These are phyloP conservation scores for Monilinia vaccinii-corymbosi DNA, from an alignment of 2,329 filamentous ascomycete genomes.

Conservation along the genomic window DNA sequence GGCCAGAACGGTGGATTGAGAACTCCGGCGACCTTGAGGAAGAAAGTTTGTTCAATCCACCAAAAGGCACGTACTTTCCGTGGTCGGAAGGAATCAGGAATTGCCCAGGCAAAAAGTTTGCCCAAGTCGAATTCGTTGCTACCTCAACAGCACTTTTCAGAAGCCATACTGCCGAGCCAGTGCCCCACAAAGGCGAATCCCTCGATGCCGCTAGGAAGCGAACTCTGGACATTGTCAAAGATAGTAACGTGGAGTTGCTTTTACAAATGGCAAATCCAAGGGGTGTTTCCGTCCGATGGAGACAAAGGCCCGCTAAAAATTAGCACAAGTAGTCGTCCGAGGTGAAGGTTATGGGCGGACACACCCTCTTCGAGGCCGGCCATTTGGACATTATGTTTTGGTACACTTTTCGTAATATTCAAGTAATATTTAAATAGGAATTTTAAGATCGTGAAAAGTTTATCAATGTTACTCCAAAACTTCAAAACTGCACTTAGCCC, in stretches of 20 bases:
- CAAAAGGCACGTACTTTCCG: conserved; percentile 12
- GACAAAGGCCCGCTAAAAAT: background rate
- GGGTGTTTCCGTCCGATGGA: background rate
- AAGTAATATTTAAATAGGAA: no score
- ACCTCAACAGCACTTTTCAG: conserved; percentile 8
- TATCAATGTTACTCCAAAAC: no score
- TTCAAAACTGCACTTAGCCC: no score
- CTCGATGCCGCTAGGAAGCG: conserved; percentile 2
- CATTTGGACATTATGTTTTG: no score
- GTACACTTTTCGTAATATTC: no score
- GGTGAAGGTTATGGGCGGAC: no score
- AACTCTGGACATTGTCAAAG: background rate
- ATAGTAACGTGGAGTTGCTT: conserved; percentile 5
- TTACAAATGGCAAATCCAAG: conserved; percentile 10
- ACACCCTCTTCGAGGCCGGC: no score
- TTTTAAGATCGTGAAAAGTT: no score
- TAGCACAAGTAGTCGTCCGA: background rate
- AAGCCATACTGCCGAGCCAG: background rate
- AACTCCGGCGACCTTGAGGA: background rate
- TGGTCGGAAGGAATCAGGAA: conserved; percentile 14
- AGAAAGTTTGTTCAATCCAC: background rate
- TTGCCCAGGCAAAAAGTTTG: conserved; percentile 18
- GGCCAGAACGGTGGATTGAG: conserved; percentile 17
- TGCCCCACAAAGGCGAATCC: background rate
- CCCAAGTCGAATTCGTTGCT: conserved; percentile 16